These are phyloP conservation scores for Garcia nutans DNA, from an alignment of 345 rosid species.

Conservation along the genomic window DNA sequence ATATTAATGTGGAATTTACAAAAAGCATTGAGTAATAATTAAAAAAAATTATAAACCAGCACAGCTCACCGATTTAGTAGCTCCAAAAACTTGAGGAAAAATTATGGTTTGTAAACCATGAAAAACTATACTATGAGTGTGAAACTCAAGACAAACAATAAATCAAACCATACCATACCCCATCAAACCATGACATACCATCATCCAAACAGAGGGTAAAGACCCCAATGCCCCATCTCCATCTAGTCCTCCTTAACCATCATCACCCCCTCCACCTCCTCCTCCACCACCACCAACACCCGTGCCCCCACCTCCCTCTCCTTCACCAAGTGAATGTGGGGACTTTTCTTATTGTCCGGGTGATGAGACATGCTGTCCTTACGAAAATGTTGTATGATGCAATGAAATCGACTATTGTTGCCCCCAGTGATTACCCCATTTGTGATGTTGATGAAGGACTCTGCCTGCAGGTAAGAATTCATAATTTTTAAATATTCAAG, in stretches of 20 bases:
- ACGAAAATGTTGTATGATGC: constrained; percentile 66
- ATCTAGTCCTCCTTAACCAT: constrained; percentile 27
- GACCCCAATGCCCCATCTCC: constrained; percentile 61
- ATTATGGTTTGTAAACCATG: too few relatives aligned
- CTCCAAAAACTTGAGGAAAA: too few relatives aligned
- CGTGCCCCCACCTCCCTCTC: constrained; percentile 33
- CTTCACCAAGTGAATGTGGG: constrained; percentile 60
- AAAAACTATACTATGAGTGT: too few relatives aligned
- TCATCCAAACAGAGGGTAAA: too few relatives aligned
- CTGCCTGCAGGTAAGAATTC: constrained; percentile 54
- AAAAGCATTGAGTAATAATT: too few relatives aligned
- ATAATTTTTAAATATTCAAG: neutral
- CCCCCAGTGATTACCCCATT: constrained; percentile 66
- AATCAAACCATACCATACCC: too few relatives aligned
- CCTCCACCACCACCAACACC: constrained; percentile 33
- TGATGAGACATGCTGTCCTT: constrained; percentile 63
- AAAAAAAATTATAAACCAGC: too few relatives aligned
- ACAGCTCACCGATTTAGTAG: too few relatives aligned
- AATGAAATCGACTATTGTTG: constrained; percentile 53
- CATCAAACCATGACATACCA: too few relatives aligned
- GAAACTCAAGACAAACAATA: too few relatives aligned
- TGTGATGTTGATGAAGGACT: constrained; percentile 60
- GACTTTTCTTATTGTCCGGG: constrained; percentile 54
- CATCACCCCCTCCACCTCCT: constrained; percentile 29
- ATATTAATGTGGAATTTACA: too few relatives aligned